Evolutionary conservation across 208 protist species (phyloP).

Genomic region (Trypanosoma boissoni): DNA sequence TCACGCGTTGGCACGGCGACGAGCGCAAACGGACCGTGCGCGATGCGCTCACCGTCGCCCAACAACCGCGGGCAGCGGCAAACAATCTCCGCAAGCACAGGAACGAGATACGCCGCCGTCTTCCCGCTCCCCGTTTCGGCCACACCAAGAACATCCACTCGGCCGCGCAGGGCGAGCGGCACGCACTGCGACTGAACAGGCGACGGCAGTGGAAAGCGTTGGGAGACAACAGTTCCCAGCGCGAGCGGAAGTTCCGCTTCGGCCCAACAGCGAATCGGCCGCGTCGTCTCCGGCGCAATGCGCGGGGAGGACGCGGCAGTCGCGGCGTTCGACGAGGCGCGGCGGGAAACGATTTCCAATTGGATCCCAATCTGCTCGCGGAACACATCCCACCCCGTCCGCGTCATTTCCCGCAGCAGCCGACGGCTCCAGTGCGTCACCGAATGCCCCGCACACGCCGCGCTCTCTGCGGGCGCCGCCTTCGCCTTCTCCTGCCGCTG

Average conservation of each 20-base stretch:
- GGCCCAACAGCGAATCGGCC: constrained; percentile 80
- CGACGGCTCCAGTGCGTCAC: constrained; percentile 55
- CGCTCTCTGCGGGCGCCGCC: neutral
- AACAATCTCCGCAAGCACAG: constrained; percentile 72
- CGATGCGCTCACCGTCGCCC: constrained; percentile 47
- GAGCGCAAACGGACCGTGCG: constrained; percentile 78
- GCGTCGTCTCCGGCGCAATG: constrained; percentile 2
- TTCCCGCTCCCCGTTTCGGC: constrained; percentile 95
- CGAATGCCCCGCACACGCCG: neutral
- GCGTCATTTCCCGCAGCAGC: constrained; percentile 49
- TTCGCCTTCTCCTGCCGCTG: neutral
- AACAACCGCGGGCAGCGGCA: constrained; percentile 44
- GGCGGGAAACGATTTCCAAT: constrained; percentile 42
- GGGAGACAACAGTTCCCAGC: constrained; percentile 44
- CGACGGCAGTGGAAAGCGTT: constrained; percentile 55
- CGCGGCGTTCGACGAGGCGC: neutral
- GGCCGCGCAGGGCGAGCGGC: constrained; percentile 37
- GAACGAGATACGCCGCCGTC: constrained; percentile 91
- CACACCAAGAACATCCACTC: constrained; percentile 81
- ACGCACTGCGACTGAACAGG: constrained; percentile 81
- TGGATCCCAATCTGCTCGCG: constrained; percentile 71
- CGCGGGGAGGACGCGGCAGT: neutral
- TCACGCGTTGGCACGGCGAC: constrained; percentile 93
- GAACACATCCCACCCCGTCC: constrained; percentile 66
- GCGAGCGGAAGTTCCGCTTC: constrained; percentile 62